Percentiles rank a stretch among this genome's conserved stretches.
Conservation (phyloP, 371 early-diverging fungal species). For the Apophysomyces sp. region DNA sequence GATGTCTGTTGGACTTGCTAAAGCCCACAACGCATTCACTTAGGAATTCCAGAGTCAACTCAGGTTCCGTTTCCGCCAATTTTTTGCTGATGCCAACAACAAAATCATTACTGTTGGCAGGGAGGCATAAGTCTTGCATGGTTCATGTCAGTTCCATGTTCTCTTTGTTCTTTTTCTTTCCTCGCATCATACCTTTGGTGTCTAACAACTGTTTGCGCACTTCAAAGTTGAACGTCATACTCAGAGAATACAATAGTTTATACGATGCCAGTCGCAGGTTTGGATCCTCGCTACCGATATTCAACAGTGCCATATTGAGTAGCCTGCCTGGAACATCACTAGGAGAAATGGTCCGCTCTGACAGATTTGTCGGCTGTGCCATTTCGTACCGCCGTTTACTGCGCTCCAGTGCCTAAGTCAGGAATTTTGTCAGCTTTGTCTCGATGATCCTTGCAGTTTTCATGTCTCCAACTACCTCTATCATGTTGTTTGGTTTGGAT, state of each 20-base stretch:
- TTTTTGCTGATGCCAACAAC: slow-evolving; percentile 79
- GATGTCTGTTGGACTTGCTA: slow-evolving; percentile 70
- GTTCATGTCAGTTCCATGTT: neutral
- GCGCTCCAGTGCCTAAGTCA: slow-evolving; percentile 61
- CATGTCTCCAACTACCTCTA: slow-evolving; percentile 34
- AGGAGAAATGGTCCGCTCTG: slow-evolving; percentile 78
- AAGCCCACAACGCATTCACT: slow-evolving; percentile 88
- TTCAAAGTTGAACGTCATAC: slow-evolving; percentile 83
- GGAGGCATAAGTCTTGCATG: slow-evolving; percentile 76
- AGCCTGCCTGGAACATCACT: slow-evolving; percentile 92
- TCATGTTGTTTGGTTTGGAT: slow-evolving; percentile 77
- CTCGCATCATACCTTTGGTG: slow-evolving; percentile 56
- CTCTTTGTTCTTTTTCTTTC: neutral
- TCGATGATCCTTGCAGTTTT: neutral
- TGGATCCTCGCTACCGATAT: slow-evolving; percentile 83
- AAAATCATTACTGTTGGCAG: slow-evolving; percentile 84
- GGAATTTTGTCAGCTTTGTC: no score
- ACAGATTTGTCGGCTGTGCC: slow-evolving; percentile 63
- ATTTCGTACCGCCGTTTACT: slow-evolving; percentile 71
- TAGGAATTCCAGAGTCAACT: slow-evolving; percentile 87
- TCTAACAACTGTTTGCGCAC: slow-evolving; percentile 80
- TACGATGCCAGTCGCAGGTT: slow-evolving; percentile 83
- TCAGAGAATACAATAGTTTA: slow-evolving; percentile 81
- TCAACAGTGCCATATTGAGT: slow-evolving; percentile 89
- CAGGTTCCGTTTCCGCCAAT: slow-evolving; percentile 73